Percentiles rank a stretch among this genome's conserved stretches.
Evolutionary conservation across 106 monocot genomes (phyloP).

Genomic region (Dendrobium nobile): DNA sequence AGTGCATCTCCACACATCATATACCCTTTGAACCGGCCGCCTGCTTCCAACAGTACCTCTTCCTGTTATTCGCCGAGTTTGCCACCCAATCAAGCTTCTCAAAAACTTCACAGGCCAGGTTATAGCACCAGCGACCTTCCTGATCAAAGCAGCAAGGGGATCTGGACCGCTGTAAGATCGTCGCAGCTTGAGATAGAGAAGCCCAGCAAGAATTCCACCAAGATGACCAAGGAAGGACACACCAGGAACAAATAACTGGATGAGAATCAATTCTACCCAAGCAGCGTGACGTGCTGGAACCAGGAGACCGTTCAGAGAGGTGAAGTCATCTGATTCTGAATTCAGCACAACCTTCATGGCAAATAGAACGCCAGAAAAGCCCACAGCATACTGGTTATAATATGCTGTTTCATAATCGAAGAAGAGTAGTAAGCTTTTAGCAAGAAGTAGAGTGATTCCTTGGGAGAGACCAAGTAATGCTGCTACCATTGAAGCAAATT

Average conservation of each 20-base stretch:
- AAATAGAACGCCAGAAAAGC: constrained; percentile 94
- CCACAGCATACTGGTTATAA: constrained; percentile 61
- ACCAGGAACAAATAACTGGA: constrained; percentile 74
- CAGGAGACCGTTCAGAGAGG: constrained; percentile 51
- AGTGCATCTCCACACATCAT: constrained; percentile 63
- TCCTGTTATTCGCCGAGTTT: constrained; percentile 23
- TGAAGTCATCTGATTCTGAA: constrained; percentile 39
- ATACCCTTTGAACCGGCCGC: not conserved
- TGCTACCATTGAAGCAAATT: constrained; percentile 80
- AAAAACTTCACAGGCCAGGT: constrained; percentile 60
- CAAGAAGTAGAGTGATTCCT: constrained; percentile 68
- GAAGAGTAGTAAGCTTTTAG: constrained; percentile 55
- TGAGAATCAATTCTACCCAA: constrained; percentile 84
- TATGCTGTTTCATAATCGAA: constrained; percentile 61
- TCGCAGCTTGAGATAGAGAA: constrained; percentile 59
- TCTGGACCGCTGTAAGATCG: constrained; percentile 32
- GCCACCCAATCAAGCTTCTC: constrained; percentile 15
- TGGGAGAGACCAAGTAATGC: constrained; percentile 74
- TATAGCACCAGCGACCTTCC: constrained; percentile 16
- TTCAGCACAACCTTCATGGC: constrained; percentile 84
- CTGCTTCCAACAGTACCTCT: constrained; percentile 44
- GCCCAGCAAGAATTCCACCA: constrained; percentile 85
- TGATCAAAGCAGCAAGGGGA: constrained; percentile 42
- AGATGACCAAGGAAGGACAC: constrained; percentile 85
- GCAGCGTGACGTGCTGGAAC: constrained; percentile 77